These are phyloP conservation scores for Phytophthora fragariaefolia DNA, from an alignment of 352 stramenopile species.

Conservation along the genomic window DNA sequence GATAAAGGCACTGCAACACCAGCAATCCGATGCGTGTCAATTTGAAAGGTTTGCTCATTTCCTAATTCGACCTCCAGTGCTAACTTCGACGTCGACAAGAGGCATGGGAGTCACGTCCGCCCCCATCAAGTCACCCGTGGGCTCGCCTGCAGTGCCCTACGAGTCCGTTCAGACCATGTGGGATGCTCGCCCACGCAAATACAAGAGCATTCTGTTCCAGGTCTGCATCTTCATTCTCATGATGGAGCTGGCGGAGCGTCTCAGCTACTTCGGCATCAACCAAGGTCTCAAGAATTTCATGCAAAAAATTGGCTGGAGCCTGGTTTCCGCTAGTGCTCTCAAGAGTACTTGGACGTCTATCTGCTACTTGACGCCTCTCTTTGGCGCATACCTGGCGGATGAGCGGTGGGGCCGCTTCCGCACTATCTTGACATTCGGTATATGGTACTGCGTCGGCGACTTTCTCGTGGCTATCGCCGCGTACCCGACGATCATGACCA, in stretches of 20 bases:
- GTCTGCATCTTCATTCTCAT: conserved; percentile 66
- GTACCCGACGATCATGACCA: conserved; percentile 47
- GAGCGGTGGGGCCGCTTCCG: conserved; percentile 63
- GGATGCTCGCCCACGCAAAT: conserved; percentile 54
- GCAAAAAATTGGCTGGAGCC: conserved; percentile 56
- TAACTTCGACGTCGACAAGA: conserved; percentile 9
- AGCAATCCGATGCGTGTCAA: background rate
- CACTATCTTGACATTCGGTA: conserved; percentile 58
- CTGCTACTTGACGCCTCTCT: conserved; percentile 59
- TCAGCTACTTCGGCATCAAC: conserved; percentile 68
- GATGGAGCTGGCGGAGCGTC: conserved; percentile 69
- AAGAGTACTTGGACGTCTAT: conserved; percentile 71
- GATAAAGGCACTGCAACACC: conserved; percentile 18
- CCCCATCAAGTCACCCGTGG: conserved; percentile 29
- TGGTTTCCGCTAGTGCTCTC: conserved; percentile 54
- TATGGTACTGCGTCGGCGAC: conserved; percentile 63
- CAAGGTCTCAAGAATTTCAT: conserved; percentile 69
- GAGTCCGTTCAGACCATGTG: conserved; percentile 33
- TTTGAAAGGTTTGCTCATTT: conserved; percentile 9
- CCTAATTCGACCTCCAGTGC: conserved; percentile 15
- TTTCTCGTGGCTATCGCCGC: conserved; percentile 53
- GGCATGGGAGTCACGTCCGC: conserved; percentile 9
- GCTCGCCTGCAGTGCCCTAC: conserved; percentile 24
- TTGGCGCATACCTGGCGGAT: conserved; percentile 65
- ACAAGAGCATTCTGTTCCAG: conserved; percentile 62